Conservation (phyloP, 495 filamentous ascomycete genomes). For the Xylaria telfairii region DNA sequence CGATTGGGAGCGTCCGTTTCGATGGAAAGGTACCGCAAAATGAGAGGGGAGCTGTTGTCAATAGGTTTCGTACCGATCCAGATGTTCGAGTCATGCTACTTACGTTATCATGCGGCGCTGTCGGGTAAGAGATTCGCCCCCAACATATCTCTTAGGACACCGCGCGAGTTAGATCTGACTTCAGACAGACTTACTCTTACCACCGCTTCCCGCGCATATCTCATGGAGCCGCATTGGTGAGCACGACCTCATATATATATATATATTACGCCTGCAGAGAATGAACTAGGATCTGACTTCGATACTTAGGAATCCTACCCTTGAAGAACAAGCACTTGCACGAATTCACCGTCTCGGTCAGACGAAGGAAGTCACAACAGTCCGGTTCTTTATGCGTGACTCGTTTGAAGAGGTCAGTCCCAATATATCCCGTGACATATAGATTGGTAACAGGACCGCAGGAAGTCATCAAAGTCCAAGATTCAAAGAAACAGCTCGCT, state of each 20-base stretch:
- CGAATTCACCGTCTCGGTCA: slow-evolving; percentile 2
- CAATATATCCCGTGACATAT: too few relatives aligned
- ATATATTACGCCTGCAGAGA: neutral
- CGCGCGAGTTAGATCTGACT: neutral
- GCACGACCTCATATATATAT: too few relatives aligned
- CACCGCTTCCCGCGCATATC: neutral
- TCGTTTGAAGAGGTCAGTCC: neutral
- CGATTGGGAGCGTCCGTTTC: neutral
- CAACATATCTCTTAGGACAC: neutral
- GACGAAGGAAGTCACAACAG: neutral
- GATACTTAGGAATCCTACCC: neutral
- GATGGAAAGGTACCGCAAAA: slow-evolving; percentile 15
- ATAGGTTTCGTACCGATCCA: neutral
- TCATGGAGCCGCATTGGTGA: slow-evolving; percentile 15
- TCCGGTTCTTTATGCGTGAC: neutral
- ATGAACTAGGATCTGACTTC: neutral
- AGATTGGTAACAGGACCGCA: too few relatives aligned
- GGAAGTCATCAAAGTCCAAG: too few relatives aligned
- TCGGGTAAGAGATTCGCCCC: neutral
- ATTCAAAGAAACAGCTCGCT: too few relatives aligned
- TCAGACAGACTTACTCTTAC: neutral
- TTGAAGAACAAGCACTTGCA: slow-evolving; percentile 6
- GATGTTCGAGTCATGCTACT: neutral
- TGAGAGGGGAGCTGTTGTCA: neutral
- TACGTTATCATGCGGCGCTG: slow-evolving; percentile 2